Percentiles rank a stretch among this genome's conserved stretches.
These are phyloP conservation scores for Clavispora vitiphila DNA, from an alignment of 805 yeast genomes.

Conservation along the genomic window DNA sequence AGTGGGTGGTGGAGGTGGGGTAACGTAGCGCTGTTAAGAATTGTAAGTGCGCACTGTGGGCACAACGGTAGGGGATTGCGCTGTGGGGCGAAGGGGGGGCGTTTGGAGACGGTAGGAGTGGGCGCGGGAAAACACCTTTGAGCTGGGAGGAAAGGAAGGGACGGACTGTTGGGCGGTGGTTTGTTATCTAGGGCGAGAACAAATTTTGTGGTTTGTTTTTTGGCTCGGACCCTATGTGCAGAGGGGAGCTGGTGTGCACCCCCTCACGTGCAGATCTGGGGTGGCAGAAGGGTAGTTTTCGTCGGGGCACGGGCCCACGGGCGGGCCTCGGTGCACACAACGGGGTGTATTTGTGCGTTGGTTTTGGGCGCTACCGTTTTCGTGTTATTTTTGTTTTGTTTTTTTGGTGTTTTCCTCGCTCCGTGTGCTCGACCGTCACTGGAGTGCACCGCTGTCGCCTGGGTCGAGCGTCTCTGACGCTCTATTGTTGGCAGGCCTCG, in stretches of 20 bases:
- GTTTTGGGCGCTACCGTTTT: no score
- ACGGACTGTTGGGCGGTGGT: background rate
- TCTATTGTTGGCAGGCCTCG: background rate
- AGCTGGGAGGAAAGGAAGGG: background rate
- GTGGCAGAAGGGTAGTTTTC: no score
- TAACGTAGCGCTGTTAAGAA: no score
- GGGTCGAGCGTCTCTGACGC: background rate
- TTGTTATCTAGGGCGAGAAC: conserved; percentile 1
- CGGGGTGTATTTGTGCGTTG: no score
- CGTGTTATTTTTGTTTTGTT: no score
- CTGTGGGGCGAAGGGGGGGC: background rate
- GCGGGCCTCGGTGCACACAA: no score
- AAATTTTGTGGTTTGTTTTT: conserved; percentile 1
- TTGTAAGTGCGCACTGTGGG: background rate
- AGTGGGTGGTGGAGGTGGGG: no score
- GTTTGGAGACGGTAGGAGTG: background rate
- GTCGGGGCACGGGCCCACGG: no score
- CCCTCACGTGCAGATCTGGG: background rate
- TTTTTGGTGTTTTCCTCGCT: no score
- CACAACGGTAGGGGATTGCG: background rate
- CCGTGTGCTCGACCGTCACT: no score
- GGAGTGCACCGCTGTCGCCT: no score
- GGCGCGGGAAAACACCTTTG: background rate
- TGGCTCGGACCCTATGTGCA: background rate
- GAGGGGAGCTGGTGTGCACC: background rate